Evolutionary conservation across 805 yeast genomes (phyloP), one percentile per base, ranked within the genome.

Genomic region (Ogataea pignaliae): DNA sequence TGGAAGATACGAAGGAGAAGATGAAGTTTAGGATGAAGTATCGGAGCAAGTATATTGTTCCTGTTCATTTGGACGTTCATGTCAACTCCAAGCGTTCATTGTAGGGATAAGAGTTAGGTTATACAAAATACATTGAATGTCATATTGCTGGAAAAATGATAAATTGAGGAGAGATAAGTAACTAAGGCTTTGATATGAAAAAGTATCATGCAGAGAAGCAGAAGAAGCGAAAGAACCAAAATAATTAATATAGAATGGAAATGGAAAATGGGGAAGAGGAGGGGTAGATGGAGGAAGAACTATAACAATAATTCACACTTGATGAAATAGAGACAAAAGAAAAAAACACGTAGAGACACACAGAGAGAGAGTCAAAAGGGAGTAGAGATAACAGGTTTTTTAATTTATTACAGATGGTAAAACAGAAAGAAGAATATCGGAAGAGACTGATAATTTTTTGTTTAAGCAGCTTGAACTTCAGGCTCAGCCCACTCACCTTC

Each of bases 401-500:
- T 21, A 5, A 5, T 7, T 21, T 7, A 21, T 21, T 21, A 5
- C 26, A 21, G 7, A 21, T 21, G 26, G 7, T 34, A 34, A 34
- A 8, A 32, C 35, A 32, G 35, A 32, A 13, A 13, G 9, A 10
- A 32, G n/a, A 32, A 13, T 32, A 13, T n/a, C 13, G 15, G 13
- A 32, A 8, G 35, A 32, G 16, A 32, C 8, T 32, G 35, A 32
- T 29, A 13, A 29, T 10, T 10, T 29, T 29, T 14, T 14, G 14
- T 9, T 59, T 51, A 63, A 50, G 63, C 66, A 40, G 58, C 50
- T 39, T 51, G 60, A 36, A 59, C 54, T 29, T 52, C 57, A 38
- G 51, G 52, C 50, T 55, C 57, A 34, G 52, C 54, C 59, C 59
- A 55, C 40, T 55, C 51, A 42, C 52, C 72, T 56, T 75, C 82